phyloP scores from a whole-genome alignment of 2,329 filamentous ascomycete species.

The Trichophyton schoenleinii region DNA sequence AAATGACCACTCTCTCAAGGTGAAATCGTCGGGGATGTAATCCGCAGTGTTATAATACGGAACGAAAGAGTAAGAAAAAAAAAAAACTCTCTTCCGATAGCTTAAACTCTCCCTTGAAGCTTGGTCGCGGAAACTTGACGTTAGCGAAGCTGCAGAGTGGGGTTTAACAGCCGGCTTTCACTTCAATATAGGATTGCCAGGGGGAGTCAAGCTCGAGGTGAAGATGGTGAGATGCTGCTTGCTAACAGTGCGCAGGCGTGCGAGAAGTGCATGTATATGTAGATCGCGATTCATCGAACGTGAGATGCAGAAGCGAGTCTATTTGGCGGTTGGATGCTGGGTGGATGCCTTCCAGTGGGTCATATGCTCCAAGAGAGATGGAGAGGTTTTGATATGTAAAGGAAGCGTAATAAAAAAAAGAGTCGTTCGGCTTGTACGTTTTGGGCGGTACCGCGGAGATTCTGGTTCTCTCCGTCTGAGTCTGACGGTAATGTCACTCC shows the following conservation, averaged over 20 bases:
- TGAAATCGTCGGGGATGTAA: conserved; percentile 1
- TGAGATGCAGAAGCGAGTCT: conserved; percentile 3
- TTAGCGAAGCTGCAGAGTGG: conserved; percentile 5
- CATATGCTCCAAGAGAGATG: conserved; percentile 1
- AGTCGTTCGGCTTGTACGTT: background rate
- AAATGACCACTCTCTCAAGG: conserved; percentile 1
- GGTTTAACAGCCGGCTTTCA: conserved; percentile 1
- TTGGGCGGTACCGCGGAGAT: background rate
- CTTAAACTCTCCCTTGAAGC: conserved; percentile 5
- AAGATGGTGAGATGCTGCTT: conserved; percentile 2
- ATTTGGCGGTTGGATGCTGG: conserved; percentile 4
- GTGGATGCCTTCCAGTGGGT: background rate
- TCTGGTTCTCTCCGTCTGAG: background rate
- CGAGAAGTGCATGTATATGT: background rate
- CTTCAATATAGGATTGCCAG: conserved; percentile 5
- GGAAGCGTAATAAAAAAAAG: background rate
- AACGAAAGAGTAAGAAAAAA: background rate
- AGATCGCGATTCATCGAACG: conserved; percentile 4
- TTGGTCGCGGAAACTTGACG: conserved; percentile 5
- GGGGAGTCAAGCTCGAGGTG: background rate
- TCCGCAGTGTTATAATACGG: background rate
- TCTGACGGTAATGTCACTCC: background rate
- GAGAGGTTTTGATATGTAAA: background rate
- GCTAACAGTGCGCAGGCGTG: conserved; percentile 1
- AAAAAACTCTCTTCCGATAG: conserved; percentile 2